phyloP scores from a whole-genome alignment of 2,329 filamentous ascomycete genomes.

The Aspergillus pseudoglaucus region DNA sequence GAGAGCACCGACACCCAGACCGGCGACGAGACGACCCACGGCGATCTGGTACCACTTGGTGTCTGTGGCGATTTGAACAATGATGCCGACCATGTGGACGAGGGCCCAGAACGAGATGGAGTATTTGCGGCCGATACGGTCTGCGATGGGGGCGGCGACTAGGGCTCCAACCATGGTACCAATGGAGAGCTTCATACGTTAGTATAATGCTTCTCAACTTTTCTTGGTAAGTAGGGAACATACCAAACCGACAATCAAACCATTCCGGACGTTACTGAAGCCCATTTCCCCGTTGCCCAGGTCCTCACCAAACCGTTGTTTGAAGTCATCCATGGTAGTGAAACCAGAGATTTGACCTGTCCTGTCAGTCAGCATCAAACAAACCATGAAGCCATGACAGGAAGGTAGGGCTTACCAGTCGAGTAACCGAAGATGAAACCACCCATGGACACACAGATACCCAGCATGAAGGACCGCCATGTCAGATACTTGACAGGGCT shows the following conservation, averaged over 20 bases:
- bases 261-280: slow-evolving; percentile 41
- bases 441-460: slow-evolving; percentile 42
- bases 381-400: slow-evolving; percentile 2
- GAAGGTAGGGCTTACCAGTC: slow-evolving; percentile 26
- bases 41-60: slow-evolving; percentile 40
- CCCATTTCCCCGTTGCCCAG: slow-evolving; percentile 25
- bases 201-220: slow-evolving; percentile 1
- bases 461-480: slow-evolving; percentile 38
- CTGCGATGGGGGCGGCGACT: slow-evolving; percentile 39
- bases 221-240: slow-evolving; percentile 5
- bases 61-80: slow-evolving; percentile 40
- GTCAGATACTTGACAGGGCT: slow-evolving; percentile 40
- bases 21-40: slow-evolving; percentile 42
- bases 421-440: slow-evolving; percentile 44
- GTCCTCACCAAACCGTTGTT: slow-evolving; percentile 33
- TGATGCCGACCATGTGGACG: slow-evolving; percentile 41
- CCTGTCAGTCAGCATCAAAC: slow-evolving; percentile 5
- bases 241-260: slow-evolving; percentile 41
- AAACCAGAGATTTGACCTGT: slow-evolving; percentile 42
- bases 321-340: slow-evolving; percentile 42
- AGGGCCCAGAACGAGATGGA: slow-evolving; percentile 41
- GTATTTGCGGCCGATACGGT: slow-evolving; percentile 39
- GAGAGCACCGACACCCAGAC: slow-evolving; percentile 43
- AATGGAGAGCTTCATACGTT: slow-evolving; percentile 34
- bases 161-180: slow-evolving; percentile 40